A percentile compares a stretch with the other conserved stretches of the same genome.
phyloP scores from a whole-genome alignment of 148 eudicot species.

The Arctostaphylos glauca region DNA sequence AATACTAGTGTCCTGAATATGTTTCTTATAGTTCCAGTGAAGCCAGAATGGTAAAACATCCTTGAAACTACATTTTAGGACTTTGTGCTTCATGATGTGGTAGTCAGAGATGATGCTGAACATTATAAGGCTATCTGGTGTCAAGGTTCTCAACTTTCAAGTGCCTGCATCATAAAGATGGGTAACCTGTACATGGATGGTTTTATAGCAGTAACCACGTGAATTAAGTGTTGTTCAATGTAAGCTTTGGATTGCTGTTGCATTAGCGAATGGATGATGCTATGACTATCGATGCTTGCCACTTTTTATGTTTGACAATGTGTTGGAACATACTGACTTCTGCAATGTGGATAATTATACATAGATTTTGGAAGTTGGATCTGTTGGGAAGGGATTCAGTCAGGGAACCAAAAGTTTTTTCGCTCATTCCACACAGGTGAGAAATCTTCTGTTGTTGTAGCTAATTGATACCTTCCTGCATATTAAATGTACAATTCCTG shows the following conservation, averaged over 20 bases:
- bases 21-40: not conserved
- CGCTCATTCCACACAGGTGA: constrained; percentile 76
- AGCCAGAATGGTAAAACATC: constrained; percentile 4
- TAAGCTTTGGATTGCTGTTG: not conserved
- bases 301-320: not conserved
- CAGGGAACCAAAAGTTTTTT: constrained; percentile 56
- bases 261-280: not conserved
- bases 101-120: not conserved
- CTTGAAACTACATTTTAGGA: not conserved
- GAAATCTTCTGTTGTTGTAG: constrained; percentile 20
- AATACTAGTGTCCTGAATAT: not conserved
- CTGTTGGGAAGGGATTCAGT: constrained; percentile 73
- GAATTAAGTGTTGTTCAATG: constrained; percentile 2
- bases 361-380: constrained; percentile 92
- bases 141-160: constrained; percentile 2
- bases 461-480: not conserved
- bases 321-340: constrained; percentile 6
- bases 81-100: not conserved
- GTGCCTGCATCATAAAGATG: not conserved
- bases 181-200: not conserved
- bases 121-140: not conserved
- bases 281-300: not conserved
- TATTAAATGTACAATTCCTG: not conserved
- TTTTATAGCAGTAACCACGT: not conserved
- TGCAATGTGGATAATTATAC: constrained; percentile 19